Base-by-base conservation (phyloP, 1,284 basidiomycete genomes). In the Apiotrichum siamense region DNA sequence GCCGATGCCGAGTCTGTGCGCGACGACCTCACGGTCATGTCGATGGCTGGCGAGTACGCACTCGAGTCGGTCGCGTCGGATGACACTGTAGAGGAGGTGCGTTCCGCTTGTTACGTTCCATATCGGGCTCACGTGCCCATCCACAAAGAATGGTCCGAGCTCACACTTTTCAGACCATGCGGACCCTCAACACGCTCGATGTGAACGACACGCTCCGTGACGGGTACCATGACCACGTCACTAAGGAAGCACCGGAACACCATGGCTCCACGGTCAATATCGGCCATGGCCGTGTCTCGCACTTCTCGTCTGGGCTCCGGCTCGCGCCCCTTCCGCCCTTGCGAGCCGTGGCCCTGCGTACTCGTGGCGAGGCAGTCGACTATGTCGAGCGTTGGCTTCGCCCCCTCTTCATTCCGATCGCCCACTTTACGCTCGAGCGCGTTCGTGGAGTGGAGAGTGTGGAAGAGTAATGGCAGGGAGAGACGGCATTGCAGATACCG, bases 371-470 rank as follows among this genome's bases (percentile, higher is more conserved):
- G 42, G 69, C 66, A 12, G 51, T 61, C 40, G 62, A 62, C 39
- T 52, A 60, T 25, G 24, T 72, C 35, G 61, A 60, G 7, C 15
- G 25, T 13, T 72, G 69, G 67, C 57, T 72, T n/a, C 52, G 57
- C 26, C 63, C 63, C 0, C 53, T 72, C 18, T 65, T 66, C 54
- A 54, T 52, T 2, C 65, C 66, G 2, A 36, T 72, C 15, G 65
- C 68, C 3, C 32, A 57, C 17, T 63, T 54, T 47, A 60, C 58
- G 0, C 32, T 67, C 17, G 44, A 49, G 5, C 37, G 58, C 17
- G 49, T 69, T 35, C 44, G 44, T 27, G n/a, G n/a, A n/a, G n/a
- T n/a, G n/a, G n/a, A n/a, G n/a, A n/a, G n/a, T n/a, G n/a, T n/a
- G n/a, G n/a, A 32, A 20, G 17, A 48, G 43, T 27, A 43, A 42